phyloP scores from a whole-genome alignment of 768 basidiomycete species.

The Postia placenta region DNA sequence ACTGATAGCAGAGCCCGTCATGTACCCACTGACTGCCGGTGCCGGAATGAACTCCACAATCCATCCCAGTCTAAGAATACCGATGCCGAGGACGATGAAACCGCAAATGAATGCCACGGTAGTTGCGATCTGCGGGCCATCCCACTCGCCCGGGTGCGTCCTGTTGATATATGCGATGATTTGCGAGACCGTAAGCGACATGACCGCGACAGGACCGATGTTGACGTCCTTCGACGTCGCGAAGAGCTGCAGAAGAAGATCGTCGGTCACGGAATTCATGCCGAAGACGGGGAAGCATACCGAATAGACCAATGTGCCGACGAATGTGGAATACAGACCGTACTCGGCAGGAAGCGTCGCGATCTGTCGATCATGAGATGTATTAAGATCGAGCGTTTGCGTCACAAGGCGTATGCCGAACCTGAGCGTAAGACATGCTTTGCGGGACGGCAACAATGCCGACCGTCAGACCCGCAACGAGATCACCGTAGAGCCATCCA shows the following conservation, averaged over 20 bases:
- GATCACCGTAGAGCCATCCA: conserved; percentile 84
- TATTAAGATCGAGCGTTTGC: neutral
- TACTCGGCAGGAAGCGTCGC: conserved; percentile 84
- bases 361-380: conserved; percentile 38
- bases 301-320: conserved; percentile 81
- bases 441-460: conserved; percentile 95
- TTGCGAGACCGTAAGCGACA: conserved; percentile 84
- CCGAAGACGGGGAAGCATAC: conserved; percentile 33
- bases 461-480: conserved; percentile 86
- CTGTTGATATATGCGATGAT: conserved; percentile 65
- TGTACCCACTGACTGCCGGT: conserved; percentile 83
- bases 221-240: conserved; percentile 98
- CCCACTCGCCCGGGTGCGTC: conserved; percentile 50
- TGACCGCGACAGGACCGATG: conserved; percentile 99
- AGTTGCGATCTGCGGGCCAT: conserved; percentile 72
- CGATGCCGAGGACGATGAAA: conserved; percentile 87
- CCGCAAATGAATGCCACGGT: conserved; percentile 82
- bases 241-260: conserved; percentile 56
- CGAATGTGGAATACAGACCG: conserved; percentile 91
- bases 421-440: conserved; percentile 83
- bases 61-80: conserved; percentile 88
- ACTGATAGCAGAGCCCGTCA: conserved; percentile 97
- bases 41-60: conserved; percentile 90
- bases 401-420: conserved; percentile 20
- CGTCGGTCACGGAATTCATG: neutral